Evolutionary conservation across 805 yeast genomes (phyloP).

Genomic region (Kodamaea restingae): DNA sequence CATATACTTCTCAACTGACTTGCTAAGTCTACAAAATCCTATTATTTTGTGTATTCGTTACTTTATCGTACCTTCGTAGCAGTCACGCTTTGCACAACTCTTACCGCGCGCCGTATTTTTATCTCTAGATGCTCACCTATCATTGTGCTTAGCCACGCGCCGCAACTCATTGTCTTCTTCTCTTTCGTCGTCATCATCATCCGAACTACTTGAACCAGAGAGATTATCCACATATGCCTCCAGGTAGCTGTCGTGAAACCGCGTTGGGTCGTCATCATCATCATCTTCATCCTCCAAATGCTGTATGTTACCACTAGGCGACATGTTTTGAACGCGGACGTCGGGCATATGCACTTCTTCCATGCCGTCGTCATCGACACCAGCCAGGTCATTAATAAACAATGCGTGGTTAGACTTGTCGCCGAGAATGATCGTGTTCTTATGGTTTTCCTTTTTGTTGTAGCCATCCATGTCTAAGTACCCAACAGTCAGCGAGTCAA

Average conservation of each 20-base stretch:
- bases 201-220: constrained; percentile 44
- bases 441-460: constrained; percentile 11
- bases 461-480: constrained; percentile 35
- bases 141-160: constrained; percentile 25
- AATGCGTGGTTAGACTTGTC: constrained; percentile 32
- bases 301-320: constrained; percentile 23
- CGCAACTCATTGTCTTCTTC: constrained; percentile 34
- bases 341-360: constrained; percentile 19
- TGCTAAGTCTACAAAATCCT: constrained; percentile 7
- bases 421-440: constrained; percentile 30
- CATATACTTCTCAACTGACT: too few species aligned
- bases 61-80: constrained; percentile 1
- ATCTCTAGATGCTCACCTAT: constrained; percentile 1
- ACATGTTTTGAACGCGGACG: constrained; percentile 27
- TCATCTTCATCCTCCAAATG: constrained; percentile 20
- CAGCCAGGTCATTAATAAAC: constrained; percentile 23
- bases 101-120: not conserved
- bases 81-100: not conserved
- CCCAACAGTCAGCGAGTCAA: constrained; percentile 35
- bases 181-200: constrained; percentile 20
- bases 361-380: constrained; percentile 20
- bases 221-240: constrained; percentile 35
- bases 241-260: constrained; percentile 17
- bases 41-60: not conserved
- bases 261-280: constrained; percentile 23